These are phyloP conservation scores for Sphagnum magellanicum DNA, from an alignment of 228 moss, liverwort and hornwort genomes.

Conservation along the genomic window DNA sequence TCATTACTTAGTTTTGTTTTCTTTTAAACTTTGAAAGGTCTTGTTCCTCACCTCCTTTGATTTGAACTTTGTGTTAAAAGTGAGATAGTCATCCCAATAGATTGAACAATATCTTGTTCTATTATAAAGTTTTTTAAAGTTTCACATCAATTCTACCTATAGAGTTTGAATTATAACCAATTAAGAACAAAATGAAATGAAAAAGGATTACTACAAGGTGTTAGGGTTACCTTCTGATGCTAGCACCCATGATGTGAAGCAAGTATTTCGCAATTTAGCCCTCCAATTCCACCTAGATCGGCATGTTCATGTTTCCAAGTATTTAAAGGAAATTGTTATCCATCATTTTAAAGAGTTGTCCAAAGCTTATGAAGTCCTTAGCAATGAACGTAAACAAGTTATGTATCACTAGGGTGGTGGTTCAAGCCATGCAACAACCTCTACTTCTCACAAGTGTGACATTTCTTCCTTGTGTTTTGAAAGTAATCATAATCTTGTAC, in stretches of 20 bases:
- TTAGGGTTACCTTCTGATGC: conserved; percentile 70
- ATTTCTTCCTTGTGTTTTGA: no score
- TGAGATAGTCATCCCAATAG: no score
- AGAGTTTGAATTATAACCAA: no score
- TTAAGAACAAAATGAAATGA: background rate
- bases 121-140: no score
- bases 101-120: no score
- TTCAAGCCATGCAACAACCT: background rate
- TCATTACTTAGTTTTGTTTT: no score
- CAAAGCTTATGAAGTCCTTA: conserved; percentile 80
- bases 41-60: no score
- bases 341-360: conserved; percentile 70
- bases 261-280: conserved; percentile 78
- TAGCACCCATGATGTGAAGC: conserved; percentile 60
- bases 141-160: no score
- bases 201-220: conserved; percentile 84
- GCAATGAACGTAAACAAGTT: conserved; percentile 59
- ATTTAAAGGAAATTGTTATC: conserved; percentile 39
- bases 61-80: no score
- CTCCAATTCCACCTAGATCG: conserved; percentile 78
- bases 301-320: conserved; percentile 50
- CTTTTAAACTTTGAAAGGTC: no score
- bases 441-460: conserved; percentile 41
- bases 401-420: conserved; percentile 42
- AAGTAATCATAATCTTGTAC: no score